phyloP scores from a whole-genome alignment of 805 yeast species.

The Monosporozyma unispora region DNA sequence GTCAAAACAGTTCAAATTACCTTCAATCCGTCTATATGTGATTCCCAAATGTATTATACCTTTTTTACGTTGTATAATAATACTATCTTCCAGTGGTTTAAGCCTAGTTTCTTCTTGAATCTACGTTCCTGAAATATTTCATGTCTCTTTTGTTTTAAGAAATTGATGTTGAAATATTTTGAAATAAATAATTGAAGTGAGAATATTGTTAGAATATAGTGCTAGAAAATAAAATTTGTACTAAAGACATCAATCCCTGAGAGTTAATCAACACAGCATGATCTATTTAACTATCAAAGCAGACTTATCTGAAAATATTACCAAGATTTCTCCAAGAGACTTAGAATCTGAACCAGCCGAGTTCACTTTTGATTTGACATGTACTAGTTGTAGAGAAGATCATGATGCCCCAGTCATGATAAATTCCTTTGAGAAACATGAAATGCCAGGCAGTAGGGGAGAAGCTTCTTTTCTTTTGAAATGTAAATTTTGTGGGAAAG shows the following conservation, averaged over 20 bases:
- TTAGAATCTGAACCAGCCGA: constrained; percentile 53
- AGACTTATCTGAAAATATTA: constrained; percentile 38
- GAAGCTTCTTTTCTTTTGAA: constrained; percentile 75
- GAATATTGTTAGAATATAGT: neutral
- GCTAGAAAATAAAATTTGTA: neutral
- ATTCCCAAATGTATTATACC: neutral
- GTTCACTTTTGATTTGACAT: constrained; percentile 63
- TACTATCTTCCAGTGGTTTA: neutral
- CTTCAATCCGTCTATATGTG: neutral
- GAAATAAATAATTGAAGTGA: no score
- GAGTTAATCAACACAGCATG: constrained; percentile 11
- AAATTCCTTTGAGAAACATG: constrained; percentile 57
- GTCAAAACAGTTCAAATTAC: neutral
- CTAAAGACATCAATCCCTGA: neutral
- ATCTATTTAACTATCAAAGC: constrained; percentile 22
- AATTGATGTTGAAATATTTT: neutral
- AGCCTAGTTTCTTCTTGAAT: neutral
- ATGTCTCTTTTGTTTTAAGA: neutral
- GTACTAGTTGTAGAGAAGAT: constrained; percentile 70
- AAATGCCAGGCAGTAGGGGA: constrained; percentile 63
- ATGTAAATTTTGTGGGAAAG: constrained; percentile 53
- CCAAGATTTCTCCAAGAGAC: constrained; percentile 52
- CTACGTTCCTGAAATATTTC: neutral
- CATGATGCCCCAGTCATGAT: constrained; percentile 66
- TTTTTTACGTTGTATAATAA: neutral